phyloP scores from a whole-genome alignment of 768 basidiomycete genomes.

The Suillus hirtellus region DNA sequence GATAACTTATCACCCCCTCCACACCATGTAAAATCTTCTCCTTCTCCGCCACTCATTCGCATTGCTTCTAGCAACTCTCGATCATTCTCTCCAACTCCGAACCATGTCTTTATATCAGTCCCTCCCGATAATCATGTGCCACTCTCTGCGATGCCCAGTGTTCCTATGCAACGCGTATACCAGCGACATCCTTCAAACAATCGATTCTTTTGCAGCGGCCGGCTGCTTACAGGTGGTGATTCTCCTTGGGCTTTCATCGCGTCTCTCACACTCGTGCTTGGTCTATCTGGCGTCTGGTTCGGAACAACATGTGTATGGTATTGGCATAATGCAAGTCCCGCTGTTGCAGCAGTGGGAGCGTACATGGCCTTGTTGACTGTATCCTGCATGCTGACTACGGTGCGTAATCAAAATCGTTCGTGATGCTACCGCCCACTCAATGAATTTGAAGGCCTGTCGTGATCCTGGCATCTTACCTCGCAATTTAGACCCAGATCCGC shows the following conservation, averaged over 20 bases:
- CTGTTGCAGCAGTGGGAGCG: constrained; percentile 64
- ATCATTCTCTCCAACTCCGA: constrained; percentile 30
- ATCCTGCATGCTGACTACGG: constrained; percentile 76
- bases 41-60: constrained; percentile 26
- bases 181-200: constrained; percentile 72
- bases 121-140: constrained; percentile 33
- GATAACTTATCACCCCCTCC: constrained; percentile 16
- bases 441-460: constrained; percentile 56
- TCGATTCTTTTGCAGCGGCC: constrained; percentile 72
- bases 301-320: constrained; percentile 87
- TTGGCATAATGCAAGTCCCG: constrained; percentile 79
- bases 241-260: constrained; percentile 78
- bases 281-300: constrained; percentile 80
- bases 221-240: constrained; percentile 83
- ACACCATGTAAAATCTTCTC: constrained; percentile 17
- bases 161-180: constrained; percentile 51
- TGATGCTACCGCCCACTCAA: constrained; percentile 6
- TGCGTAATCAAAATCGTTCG: constrained; percentile 35
- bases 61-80: constrained; percentile 24
- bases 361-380: constrained; percentile 67
- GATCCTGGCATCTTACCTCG: constrained; percentile 92
- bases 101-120: constrained; percentile 29
- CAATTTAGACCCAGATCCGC: constrained; percentile 83
- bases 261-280: constrained; percentile 59
- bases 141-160: constrained; percentile 35